Percentiles rank a stretch among this genome's conserved stretches.
phyloP scores from a whole-genome alignment of 129 eudicot species.

The Lactuca saligna region DNA sequence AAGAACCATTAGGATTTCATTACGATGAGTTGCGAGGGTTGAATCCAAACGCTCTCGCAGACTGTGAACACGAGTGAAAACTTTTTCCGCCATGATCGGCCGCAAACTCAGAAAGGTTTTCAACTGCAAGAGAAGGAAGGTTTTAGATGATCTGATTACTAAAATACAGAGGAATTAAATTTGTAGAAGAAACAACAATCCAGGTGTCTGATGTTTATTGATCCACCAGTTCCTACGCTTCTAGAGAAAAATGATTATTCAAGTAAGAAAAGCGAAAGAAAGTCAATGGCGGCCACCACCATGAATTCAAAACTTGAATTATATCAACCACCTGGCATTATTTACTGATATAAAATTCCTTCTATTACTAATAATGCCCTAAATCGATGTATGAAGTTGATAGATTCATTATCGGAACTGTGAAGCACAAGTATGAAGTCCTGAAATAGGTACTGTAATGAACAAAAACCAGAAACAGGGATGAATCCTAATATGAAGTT shows the following conservation, averaged over 20 bases:
- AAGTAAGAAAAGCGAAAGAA: neutral
- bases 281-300: constrained; percentile 14
- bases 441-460: neutral
- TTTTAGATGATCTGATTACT: neutral
- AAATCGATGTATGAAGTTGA: neutral
- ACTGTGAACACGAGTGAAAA: constrained; percentile 84
- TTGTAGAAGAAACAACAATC: neutral
- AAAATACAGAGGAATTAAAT: neutral
- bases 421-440: neutral
- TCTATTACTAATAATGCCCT: neutral
- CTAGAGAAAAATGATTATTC: neutral
- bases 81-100: constrained; percentile 66
- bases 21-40: constrained; percentile 72
- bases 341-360: neutral
- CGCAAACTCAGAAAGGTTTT: neutral
- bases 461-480: neutral
- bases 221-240: neutral
- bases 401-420: neutral
- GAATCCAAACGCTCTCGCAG: constrained; percentile 86
- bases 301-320: neutral
- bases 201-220: constrained; percentile 1
- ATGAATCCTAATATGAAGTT: neutral
- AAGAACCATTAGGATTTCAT: constrained; percentile 68
- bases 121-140: constrained; percentile 20
- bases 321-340: constrained; percentile 1